Conservation (phyloP, 1,284 basidiomycete genomes). For the Tausonia pullulans region DNA sequence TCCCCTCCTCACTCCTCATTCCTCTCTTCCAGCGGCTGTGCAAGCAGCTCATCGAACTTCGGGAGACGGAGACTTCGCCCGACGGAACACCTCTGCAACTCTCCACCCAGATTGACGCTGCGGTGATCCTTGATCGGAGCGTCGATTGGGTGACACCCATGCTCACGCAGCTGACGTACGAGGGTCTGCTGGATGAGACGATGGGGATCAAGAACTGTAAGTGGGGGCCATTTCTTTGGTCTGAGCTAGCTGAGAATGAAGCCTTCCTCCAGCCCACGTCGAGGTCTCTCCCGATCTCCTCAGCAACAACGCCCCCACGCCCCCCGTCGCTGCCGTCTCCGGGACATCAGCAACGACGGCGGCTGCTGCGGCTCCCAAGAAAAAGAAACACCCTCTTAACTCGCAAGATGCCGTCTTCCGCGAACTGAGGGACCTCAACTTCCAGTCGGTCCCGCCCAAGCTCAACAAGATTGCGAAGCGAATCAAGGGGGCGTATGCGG, state of each 20-base stretch:
- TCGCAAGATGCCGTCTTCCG: slow-evolving; percentile 67
- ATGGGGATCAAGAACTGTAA: slow-evolving; percentile 79
- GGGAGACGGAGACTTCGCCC: slow-evolving; percentile 24
- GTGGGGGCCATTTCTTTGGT: slow-evolving; percentile 23
- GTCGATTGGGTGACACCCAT: slow-evolving; percentile 95
- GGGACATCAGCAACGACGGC: slow-evolving; percentile 38
- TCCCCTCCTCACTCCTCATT: background rate
- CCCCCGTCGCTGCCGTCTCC: slow-evolving; percentile 34
- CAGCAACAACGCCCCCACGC: slow-evolving; percentile 38
- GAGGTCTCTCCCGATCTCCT: slow-evolving; percentile 76
- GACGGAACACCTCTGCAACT: slow-evolving; percentile 28
- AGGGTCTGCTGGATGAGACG: slow-evolving; percentile 91
- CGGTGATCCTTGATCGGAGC: slow-evolving; percentile 80
- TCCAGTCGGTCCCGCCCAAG: slow-evolving; percentile 77
- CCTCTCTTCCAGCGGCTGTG: slow-evolving; percentile 51
- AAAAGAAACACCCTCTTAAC: slow-evolving; percentile 76
- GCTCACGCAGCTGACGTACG: slow-evolving; percentile 91
- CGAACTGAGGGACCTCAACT: slow-evolving; percentile 84
- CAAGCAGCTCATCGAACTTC: slow-evolving; percentile 55
- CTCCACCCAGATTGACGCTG: slow-evolving; percentile 56
- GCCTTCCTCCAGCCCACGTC: slow-evolving; percentile 55
- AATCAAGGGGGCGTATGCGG: slow-evolving; percentile 76
- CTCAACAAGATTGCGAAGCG: slow-evolving; percentile 71
- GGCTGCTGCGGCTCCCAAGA: slow-evolving; percentile 43
- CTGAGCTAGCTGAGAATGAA: background rate